These are phyloP conservation scores for Ophiostoma piceae DNA, from an alignment of 2,329 filamentous ascomycete genomes.

Conservation along the genomic window DNA sequence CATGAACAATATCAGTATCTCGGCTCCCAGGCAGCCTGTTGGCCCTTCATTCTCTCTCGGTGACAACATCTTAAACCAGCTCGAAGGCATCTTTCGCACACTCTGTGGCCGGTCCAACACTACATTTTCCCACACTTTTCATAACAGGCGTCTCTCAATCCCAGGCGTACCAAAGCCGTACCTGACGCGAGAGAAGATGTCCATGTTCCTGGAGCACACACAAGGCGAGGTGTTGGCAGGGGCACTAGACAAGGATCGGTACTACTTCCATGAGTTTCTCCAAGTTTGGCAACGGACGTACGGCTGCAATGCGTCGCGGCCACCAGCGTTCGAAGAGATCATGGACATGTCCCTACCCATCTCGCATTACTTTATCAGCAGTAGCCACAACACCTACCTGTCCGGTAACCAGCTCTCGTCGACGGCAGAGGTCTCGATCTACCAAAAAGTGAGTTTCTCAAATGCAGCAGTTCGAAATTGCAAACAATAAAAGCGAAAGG, in stretches of 20 bases:
- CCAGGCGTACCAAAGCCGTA: background rate
- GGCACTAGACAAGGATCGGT: constrained; percentile 39
- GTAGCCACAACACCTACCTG: constrained; percentile 91
- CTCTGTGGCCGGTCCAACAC: constrained; percentile 37
- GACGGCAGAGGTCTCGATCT: constrained; percentile 69
- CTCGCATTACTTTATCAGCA: constrained; percentile 89
- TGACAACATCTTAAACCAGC: constrained; percentile 44
- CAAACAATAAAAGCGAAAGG: too few species aligned
- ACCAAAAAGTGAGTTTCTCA: constrained; percentile 56
- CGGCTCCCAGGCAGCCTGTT: constrained; percentile 19
- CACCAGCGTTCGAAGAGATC: constrained; percentile 34
- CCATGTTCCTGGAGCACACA: constrained; percentile 44
- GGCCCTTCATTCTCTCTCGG: constrained; percentile 41
- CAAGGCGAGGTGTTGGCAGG: constrained; percentile 43
- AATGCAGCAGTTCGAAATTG: background rate
- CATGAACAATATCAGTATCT: background rate
- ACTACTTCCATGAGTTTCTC: constrained; percentile 47
- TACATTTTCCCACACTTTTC: constrained; percentile 28
- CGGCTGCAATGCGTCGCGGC: constrained; percentile 41
- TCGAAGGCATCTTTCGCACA: constrained; percentile 45
- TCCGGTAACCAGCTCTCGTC: constrained; percentile 80
- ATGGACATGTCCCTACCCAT: constrained; percentile 63
- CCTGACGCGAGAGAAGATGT: constrained; percentile 40
- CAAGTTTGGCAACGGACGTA: constrained; percentile 44
- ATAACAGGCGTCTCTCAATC: constrained; percentile 4